Base-by-base conservation (phyloP, 2,329 filamentous ascomycete genomes). In the Leptoxyphium fumago region DNA sequence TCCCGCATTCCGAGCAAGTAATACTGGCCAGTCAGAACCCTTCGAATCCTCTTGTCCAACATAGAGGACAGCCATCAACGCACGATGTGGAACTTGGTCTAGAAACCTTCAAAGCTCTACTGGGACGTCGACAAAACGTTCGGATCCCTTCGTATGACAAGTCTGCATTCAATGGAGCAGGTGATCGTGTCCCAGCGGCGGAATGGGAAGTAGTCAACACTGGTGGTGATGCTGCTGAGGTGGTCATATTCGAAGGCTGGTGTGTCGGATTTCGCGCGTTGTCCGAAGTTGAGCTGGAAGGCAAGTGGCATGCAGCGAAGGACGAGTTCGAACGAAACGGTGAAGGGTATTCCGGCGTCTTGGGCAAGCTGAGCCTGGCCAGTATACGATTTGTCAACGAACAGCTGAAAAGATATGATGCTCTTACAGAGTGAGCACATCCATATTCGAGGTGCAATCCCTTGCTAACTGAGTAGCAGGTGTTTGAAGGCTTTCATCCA, bases 221-320 rank as follows among this genome's bases (percentile, higher is more conserved):
- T 2, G 67, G 62, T n/a, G 63, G 74, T 18, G 63, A 74, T 18
- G 43, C 47, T 15, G 64, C 76, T 2, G 70, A 73, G 42, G 76
- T 89, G 6, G 72, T 94, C 17, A 75, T 94, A 42, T 79, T 94
- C 50, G 87, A 95, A 62, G 87, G 88, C 14, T 94, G 87, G 88
- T 91, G 82, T 61, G 78, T 94, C 10, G 88, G 86, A 2, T 94
- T 94, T 64, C 77, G 79, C 5, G 63, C 81, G 0, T 62, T 88
- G 10, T 54, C 65, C n/a, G 68, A 72, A 5, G 60, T 75, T 3
- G 69, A 71, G 26, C 60, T 77, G 2, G 70, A 70, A 52, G 66
- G 69, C 57, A 73, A 71, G 48, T 75, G 75, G 61, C 63, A 67
- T 43, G 64, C 64, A 28, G 73, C 73, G 2, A 59, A 61, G 41